Conservation (phyloP, 768 basidiomycete genomes). For the Rossbeevera mucosa region DNA sequence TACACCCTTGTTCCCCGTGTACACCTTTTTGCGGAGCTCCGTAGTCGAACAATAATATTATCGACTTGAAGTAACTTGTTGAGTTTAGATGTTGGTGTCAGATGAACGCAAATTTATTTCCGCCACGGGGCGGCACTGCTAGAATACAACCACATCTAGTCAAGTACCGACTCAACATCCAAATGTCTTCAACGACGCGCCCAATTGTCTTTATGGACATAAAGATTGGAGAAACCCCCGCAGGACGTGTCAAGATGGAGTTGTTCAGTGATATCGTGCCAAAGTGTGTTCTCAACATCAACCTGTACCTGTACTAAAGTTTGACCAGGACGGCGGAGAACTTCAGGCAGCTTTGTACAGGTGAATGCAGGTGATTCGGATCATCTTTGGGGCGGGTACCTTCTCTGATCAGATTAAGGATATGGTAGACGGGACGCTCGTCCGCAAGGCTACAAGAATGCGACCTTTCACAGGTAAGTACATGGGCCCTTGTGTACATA, state of each 20-base stretch:
- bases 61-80: neutral
- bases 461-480: constrained; percentile 85
- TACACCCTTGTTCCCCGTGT: neutral
- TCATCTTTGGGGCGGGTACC: neutral
- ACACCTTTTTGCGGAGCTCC: neutral
- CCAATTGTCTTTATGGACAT: constrained; percentile 98
- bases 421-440: constrained; percentile 49
- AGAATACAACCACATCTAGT: neutral
- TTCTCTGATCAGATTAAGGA: constrained; percentile 15
- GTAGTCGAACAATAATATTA: neutral
- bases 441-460: constrained; percentile 87
- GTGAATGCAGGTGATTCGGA: constrained; percentile 76
- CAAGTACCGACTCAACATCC: neutral
- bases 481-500: neutral
- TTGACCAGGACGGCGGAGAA: constrained; percentile 86
- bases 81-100: neutral
- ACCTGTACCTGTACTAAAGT: constrained; percentile 2
- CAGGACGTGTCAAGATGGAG: constrained; percentile 95
- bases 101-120: neutral
- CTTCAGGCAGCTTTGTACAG: constrained; percentile 94
- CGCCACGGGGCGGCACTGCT: too few species aligned
- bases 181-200: constrained; percentile 50
- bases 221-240: constrained; percentile 93
- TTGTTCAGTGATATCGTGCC: constrained; percentile 94
- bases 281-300: constrained; percentile 51